Conservation (phyloP, 495 filamentous ascomycete species). For the Entonaema liquescens region DNA sequence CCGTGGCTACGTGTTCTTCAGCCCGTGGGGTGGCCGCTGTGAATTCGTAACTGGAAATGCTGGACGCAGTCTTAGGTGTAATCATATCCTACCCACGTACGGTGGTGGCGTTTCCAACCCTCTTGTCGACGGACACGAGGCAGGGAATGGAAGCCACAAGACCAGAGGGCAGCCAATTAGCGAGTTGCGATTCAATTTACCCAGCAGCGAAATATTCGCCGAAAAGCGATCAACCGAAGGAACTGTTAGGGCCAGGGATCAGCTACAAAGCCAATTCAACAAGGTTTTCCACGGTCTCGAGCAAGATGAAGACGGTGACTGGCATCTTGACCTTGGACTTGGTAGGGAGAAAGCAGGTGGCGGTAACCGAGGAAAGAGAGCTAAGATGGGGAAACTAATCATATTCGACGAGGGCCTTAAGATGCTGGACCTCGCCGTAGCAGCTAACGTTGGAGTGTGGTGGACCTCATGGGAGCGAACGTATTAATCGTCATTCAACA, state of each 20-base stretch:
- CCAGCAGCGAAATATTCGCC: slow-evolving; percentile 54
- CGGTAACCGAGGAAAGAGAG: slow-evolving; percentile 81
- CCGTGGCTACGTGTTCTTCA: slow-evolving; percentile 71
- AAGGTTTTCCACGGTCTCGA: slow-evolving; percentile 45
- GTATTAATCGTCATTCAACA: slow-evolving; percentile 23
- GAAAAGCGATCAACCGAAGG: slow-evolving; percentile 41
- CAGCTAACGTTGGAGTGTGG: slow-evolving; percentile 90
- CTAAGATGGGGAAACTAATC: slow-evolving; percentile 92
- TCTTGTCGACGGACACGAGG: slow-evolving; percentile 47
- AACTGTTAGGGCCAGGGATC: slow-evolving; percentile 34
- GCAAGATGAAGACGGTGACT: slow-evolving; percentile 45
- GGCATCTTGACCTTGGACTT: slow-evolving; percentile 71
- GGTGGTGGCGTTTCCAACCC: slow-evolving; percentile 52
- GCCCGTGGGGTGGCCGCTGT: slow-evolving; percentile 87
- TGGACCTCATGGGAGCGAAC: slow-evolving; percentile 85
- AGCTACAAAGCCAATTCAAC: slow-evolving; percentile 52
- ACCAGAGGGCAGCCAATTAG: slow-evolving; percentile 67
- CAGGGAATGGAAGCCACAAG: slow-evolving; percentile 39
- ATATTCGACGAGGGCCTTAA: slow-evolving; percentile 90
- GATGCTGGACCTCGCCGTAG: slow-evolving; percentile 93
- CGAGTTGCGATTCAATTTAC: slow-evolving; percentile 89
- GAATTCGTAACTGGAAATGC: slow-evolving; percentile 80
- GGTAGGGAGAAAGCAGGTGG: slow-evolving; percentile 82
- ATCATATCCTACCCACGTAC: slow-evolving; percentile 66
- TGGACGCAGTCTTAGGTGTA: slow-evolving; percentile 79